Evolutionary conservation across 2,329 filamentous ascomycete species (phyloP).

Genomic region (Penicillium sp.): DNA sequence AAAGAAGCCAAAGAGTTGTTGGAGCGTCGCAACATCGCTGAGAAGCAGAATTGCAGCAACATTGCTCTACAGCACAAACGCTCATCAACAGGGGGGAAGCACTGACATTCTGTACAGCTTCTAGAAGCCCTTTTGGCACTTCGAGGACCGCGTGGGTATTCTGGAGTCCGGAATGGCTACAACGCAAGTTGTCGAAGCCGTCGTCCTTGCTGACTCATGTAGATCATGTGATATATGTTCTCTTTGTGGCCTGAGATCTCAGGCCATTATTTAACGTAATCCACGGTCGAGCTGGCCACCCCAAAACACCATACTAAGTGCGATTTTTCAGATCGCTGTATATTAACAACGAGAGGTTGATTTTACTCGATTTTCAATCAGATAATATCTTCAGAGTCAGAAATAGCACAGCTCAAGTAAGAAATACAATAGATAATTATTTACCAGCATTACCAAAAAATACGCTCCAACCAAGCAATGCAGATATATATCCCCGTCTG

Average conservation of each 20-base stretch:
- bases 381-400: too few relatives aligned
- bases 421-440: too few relatives aligned
- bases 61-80: not conserved
- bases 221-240: not conserved
- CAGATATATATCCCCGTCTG: too few relatives aligned
- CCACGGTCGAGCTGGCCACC: not conserved
- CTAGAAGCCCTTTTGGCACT: slow-evolving; percentile 36
- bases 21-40: not conserved
- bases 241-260: not conserved
- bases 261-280: not conserved
- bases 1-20: not conserved
- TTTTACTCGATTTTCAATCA: too few relatives aligned
- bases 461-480: too few relatives aligned
- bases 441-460: too few relatives aligned
- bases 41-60: not conserved
- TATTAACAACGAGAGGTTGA: too few relatives aligned
- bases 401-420: too few relatives aligned
- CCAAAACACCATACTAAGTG: too few relatives aligned
- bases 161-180: slow-evolving; percentile 47
- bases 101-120: slow-evolving; percentile 32
- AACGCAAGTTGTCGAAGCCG: slow-evolving; percentile 42
- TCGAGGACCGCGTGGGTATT: slow-evolving; percentile 49
- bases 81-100: slow-evolving; percentile 13
- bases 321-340: too few relatives aligned
- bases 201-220: slow-evolving; percentile 34